Evolutionary conservation across 257 asterid species (phyloP).

Genomic region (Solanum bukasovii): DNA sequence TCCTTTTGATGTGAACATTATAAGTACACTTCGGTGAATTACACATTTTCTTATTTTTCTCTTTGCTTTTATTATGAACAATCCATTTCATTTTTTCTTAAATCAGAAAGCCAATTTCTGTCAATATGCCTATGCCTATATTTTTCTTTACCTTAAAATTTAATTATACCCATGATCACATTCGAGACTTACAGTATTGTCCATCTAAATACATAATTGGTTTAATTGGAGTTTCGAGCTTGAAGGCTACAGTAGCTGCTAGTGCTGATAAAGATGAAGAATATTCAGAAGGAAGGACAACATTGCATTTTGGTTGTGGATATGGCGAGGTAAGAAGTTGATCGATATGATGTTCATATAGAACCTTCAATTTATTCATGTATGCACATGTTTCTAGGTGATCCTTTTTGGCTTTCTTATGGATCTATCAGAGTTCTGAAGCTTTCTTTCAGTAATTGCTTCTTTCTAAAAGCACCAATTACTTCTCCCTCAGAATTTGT

Average conservation of each 20-base stretch:
- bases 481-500: neutral
- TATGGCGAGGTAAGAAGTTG: slow-evolving; percentile 70
- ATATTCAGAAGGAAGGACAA: slow-evolving; percentile 96
- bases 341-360: neutral
- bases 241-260: slow-evolving; percentile 65
- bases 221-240: slow-evolving; percentile 32
- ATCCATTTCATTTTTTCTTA: neutral
- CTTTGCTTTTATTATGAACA: neutral
- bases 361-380: neutral
- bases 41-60: neutral
- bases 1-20: neutral
- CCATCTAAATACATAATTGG: neutral
- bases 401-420: neutral
- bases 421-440: neutral
- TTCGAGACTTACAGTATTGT: neutral
- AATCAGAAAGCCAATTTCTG: neutral
- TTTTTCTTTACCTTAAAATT: neutral
- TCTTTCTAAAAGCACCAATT: neutral
- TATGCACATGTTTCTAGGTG: neutral
- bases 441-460: neutral
- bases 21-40: neutral
- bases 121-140: neutral
- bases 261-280: slow-evolving; percentile 96
- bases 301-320: slow-evolving; percentile 98
- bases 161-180: neutral